Evolutionary conservation across 148 eudicot genomes (phyloP), one percentile per base, ranked within the genome.

Genomic region (Rhododendron molle): DNA sequence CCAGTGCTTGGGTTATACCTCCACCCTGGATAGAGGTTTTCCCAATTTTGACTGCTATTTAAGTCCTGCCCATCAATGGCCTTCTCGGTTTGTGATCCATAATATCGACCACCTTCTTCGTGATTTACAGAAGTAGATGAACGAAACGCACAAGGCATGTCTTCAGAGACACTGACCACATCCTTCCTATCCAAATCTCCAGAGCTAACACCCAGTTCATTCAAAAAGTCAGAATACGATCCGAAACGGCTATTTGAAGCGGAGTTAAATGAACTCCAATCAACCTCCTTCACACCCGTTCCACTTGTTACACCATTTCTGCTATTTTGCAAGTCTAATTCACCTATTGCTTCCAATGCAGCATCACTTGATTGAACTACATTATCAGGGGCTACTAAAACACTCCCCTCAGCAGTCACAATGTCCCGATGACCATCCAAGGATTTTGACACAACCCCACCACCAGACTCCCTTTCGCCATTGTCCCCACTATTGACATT

Each of bases 21-120:
- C 94, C 95, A 95, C 30, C 98, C 98, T 13, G 96, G 96, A 89
- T 95, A 95, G 30, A 85, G 88, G 83, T 81, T 92, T 73, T 93
- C 96, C 96, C 92, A 92, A 43, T 92, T 91, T 85, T 88, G 90
- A 67, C 73, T 90, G 80, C 89, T 89, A 87, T 78, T 88, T 79
- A 83, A 56, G 80, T 92, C 91, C 78, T 87, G 88, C 30, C 10
- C 90, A 79, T 77, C 81, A 26, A 86, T 44, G 52, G 76, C 77
- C 81, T 90, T 90, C 43, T 84, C 92, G 12, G 36, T 78, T 46
- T 78, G 81, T 47, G 81, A 23, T 20, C 81, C 81, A 78, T 47
- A 14, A 46, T 47, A 46, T 78, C 16, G 81, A 78, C 30, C 71
- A n/a, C 71, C 81, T 47, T 38, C 80, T 40, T 47, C 9, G 56